These are phyloP conservation scores for Gynostemma pentaphyllum DNA, from an alignment of 306 rosid species.

Conservation along the genomic window DNA sequence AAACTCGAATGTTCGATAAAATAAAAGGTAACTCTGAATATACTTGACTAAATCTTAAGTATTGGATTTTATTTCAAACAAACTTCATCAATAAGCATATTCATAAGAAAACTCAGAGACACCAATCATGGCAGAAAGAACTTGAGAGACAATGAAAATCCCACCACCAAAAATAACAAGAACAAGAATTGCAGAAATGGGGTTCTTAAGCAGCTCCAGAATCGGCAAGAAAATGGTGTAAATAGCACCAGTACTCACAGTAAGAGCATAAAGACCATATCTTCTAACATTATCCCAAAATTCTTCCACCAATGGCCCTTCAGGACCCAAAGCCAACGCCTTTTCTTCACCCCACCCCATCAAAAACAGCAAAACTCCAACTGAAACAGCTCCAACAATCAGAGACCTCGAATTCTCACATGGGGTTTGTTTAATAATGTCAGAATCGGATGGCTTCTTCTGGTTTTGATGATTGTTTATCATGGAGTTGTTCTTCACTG, in stretches of 20 bases:
- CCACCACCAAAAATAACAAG: conserved; percentile 51
- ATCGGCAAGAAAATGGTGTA: conserved; percentile 57
- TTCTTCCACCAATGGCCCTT: conserved; percentile 87
- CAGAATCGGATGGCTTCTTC: not conserved
- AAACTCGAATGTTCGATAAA: too few species aligned
- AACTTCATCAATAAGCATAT: conserved; percentile 18
- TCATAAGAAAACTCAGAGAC: conserved; percentile 63
- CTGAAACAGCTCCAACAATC: conserved; percentile 52
- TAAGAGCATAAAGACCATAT: conserved; percentile 72
- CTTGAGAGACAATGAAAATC: conserved; percentile 55
- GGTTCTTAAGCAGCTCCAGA: conserved; percentile 64
- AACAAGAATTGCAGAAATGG: conserved; percentile 70
- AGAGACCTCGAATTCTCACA: conserved; percentile 21
- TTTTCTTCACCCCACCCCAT: conserved; percentile 40
- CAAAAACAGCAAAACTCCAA: conserved; percentile 43
- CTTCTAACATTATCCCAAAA: conserved; percentile 94
- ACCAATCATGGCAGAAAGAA: conserved; percentile 85
- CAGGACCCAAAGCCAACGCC: conserved; percentile 81
- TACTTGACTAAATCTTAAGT: too few species aligned
- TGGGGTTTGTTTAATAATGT: not conserved
- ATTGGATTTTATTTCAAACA: too few species aligned
- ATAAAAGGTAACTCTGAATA: too few species aligned
- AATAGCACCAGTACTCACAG: conserved; percentile 76
- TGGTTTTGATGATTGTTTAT: not conserved
- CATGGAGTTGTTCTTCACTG: not conserved